Evolutionary conservation across 2,329 filamentous ascomycete genomes (phyloP), one percentile per base, ranked within the genome.

Genomic region (Ascochyta pisi): DNA sequence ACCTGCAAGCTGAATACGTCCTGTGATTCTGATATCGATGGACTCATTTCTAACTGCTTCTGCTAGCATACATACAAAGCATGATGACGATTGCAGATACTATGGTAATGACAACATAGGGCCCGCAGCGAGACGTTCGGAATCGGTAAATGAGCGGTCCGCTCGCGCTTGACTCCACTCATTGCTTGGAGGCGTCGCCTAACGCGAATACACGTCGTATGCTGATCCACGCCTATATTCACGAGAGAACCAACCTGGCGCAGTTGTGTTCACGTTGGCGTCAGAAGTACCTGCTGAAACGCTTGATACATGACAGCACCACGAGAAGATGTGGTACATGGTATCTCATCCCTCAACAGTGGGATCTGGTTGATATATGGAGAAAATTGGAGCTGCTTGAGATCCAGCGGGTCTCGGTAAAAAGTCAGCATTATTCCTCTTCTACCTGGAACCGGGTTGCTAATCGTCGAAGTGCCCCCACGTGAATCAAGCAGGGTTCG

Each of bases 401-500:
- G 47, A 56, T 56, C 33, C 38, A 37, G 47, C 31, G 37, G 47
- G 47, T 31, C 47, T 42, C 26, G 7, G 37, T 51, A 24, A 26
- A 42, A 23, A 47, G 29, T 45, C 52, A 45, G 10, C 47, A 51
- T 47, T 47, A 51, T 47, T 47, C 42, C 45, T 47, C 42, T 41
- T 43, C 33, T 16, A 50, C 12, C 37, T 41, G 43, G 37, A 56
- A 47, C 38, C 53, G 47, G 52, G 27, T 39, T 16, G n/a, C 33
- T 16, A 19, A 29, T 16, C 34, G 22, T 39, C 27, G 23, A 40
- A 19, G 16, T 22, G 35, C 41, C 45, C 47, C 41, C 41, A 56
- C 47, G 31, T 47, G 42, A 56, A 56, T 47, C 53, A 56, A 43
- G 24, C 42, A 43, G 34, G 47, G 23, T 51, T 42, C 33, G 29